Evolutionary conservation across 1,139 yeast genomes (phyloP), one percentile per base, ranked within the genome.

Genomic region (Trichomonascaceae sp.): DNA sequence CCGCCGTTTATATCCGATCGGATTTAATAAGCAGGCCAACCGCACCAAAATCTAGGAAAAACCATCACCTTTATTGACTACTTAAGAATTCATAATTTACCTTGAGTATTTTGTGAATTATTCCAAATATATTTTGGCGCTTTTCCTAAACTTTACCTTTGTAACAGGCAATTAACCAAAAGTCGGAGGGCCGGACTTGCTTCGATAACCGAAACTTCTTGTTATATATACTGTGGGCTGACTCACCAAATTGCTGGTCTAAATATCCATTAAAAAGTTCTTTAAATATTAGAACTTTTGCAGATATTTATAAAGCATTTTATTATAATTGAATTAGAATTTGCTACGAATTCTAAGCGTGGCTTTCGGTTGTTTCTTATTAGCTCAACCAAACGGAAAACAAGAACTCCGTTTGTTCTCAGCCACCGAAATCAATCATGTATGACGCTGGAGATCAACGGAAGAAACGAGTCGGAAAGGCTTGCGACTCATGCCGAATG

Each of bases 401-500:
- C 24, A 22, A 3, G 3, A 6, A 22, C 24, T 22, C 24, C 24
- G 24, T 22, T 6, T 22, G 24, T 22, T 22, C 32, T 6, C 9
- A 27, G 32, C 32, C 32, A 27, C 32, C 32, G 12, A 27, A 27
- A 8, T 8, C 12, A 7, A 27, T 2, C 32, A 51, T 49, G 55
- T 32, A 22, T 17, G 50, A 49, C 27, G 30, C 49, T 12, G 54
- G 54, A 39, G 60, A 57, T 15, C 43, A 46, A 8, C 77, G 77
- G 65, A 85, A 84, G 74, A 84, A 82, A 69, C 70, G 95, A 58
- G 93, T 86, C 6, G 87, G 88, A 44, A 85, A 85, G 65, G 95
- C 95, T 5, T 86, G 95, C 63, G 93, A 86, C 66, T 81, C 86
- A 52, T 86, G 95, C 69, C 75, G 66, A 51, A 79, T 84, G 64